Percentiles rank a stretch among this genome's conserved stretches.
Conservation (phyloP, 352 stramenopile species). For the Phytophthora sp. region DNA sequence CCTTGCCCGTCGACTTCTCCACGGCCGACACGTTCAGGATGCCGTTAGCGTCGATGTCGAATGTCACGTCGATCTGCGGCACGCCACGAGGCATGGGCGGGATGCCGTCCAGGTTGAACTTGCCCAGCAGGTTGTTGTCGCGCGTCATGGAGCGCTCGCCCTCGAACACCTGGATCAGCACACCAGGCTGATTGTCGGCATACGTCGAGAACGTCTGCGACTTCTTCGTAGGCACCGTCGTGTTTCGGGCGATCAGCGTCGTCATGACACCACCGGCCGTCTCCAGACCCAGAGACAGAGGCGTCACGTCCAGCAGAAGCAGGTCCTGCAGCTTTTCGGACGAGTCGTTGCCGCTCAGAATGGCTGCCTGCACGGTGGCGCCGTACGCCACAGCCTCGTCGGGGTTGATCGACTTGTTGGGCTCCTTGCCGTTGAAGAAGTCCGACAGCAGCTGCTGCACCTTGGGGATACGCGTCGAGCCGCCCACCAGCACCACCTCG, state of each 20-base stretch:
- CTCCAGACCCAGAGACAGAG: slow-evolving; percentile 88
- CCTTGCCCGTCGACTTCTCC: slow-evolving; percentile 96
- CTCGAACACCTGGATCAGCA: slow-evolving; percentile 92
- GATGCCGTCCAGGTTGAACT: slow-evolving; percentile 89
- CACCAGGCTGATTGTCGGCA: slow-evolving; percentile 85
- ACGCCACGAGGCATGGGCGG: slow-evolving; percentile 90
- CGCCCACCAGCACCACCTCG: slow-evolving; percentile 85
- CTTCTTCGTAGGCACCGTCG: slow-evolving; percentile 89
- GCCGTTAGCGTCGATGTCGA: slow-evolving; percentile 90
- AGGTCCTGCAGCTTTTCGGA: slow-evolving; percentile 90
- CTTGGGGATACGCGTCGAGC: slow-evolving; percentile 78
- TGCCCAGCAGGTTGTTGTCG: slow-evolving; percentile 91
- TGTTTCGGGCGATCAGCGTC: slow-evolving; percentile 87
- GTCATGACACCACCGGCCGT: slow-evolving; percentile 91
- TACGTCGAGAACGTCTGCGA: slow-evolving; percentile 90
- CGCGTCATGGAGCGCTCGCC: slow-evolving; percentile 95
- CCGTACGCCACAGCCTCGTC: slow-evolving; percentile 87
- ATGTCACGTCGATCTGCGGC: slow-evolving; percentile 90
- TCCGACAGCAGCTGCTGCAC: slow-evolving; percentile 67
- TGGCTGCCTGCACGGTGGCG: slow-evolving; percentile 73
- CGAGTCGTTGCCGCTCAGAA: slow-evolving; percentile 64
- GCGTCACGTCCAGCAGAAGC: slow-evolving; percentile 89
- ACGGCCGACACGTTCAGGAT: slow-evolving; percentile 95
- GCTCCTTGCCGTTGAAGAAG: slow-evolving; percentile 78
- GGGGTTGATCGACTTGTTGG: slow-evolving; percentile 81